These are phyloP conservation scores for Comarum palustre DNA, from an alignment of 306 rosid species.

Conservation along the genomic window DNA sequence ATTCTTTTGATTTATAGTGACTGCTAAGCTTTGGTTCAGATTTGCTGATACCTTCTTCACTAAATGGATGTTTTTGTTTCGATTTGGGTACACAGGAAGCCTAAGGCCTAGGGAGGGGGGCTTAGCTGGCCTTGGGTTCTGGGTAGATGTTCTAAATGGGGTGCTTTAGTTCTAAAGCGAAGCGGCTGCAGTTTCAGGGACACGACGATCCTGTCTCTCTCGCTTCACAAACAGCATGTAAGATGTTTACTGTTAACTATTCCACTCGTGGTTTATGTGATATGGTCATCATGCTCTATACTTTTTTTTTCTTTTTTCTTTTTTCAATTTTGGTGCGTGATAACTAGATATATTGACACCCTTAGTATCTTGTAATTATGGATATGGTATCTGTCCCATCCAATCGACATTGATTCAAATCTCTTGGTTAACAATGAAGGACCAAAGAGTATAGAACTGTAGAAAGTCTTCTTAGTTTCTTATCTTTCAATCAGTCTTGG, in stretches of 20 bases:
- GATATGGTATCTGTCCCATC: not conserved
- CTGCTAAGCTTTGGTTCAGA: constrained; percentile 30
- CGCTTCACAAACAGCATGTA: constrained; percentile 82
- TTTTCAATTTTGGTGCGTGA: not conserved
- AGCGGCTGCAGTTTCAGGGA: constrained; percentile 33
- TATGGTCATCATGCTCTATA: not conserved
- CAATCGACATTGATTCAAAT: not conserved
- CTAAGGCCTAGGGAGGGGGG: constrained; percentile 14
- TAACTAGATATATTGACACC: not conserved
- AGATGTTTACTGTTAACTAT: constrained; percentile 31
- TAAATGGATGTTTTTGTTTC: not conserved
- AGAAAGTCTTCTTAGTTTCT: not conserved
- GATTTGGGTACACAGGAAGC: constrained; percentile 14
- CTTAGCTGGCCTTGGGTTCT: not conserved
- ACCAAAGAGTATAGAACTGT: too few relatives aligned
- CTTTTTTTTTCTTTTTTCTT: not conserved
- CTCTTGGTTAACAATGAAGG: not conserved
- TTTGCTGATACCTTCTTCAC: constrained; percentile 23
- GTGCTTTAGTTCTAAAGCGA: constrained; percentile 58
- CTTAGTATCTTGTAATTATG: not conserved
- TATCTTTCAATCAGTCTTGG: not conserved
- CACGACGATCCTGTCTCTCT: constrained; percentile 61
- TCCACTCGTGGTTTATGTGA: constrained; percentile 3
- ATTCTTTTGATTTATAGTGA: constrained; percentile 51
- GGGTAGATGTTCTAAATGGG: constrained; percentile 55